A percentile compares a stretch with the other conserved stretches of the same genome.
phyloP scores from a whole-genome alignment of 139 green algal species.

The Desmodesmus armatus region DNA sequence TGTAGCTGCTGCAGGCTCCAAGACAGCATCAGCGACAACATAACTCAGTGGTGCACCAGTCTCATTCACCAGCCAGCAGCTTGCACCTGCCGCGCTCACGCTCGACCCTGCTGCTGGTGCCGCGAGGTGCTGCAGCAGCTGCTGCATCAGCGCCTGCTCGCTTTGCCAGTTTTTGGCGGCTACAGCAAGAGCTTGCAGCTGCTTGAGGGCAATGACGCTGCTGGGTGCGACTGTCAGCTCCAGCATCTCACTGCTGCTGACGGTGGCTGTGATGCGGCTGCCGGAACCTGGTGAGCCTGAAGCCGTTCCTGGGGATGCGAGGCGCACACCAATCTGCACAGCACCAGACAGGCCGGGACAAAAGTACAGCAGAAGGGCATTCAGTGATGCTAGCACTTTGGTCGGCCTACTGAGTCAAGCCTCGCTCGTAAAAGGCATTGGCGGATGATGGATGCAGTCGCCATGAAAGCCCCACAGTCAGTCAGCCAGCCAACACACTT shows the following conservation, averaged over 20 bases:
- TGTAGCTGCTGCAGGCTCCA: conserved; percentile 9
- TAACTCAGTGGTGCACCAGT: conserved; percentile 22
- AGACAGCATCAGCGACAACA: conserved; percentile 1
- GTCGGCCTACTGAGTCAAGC: too few relatives aligned
- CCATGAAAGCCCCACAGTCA: too few relatives aligned
- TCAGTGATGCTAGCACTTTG: too few relatives aligned
- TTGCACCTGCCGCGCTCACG: neutral
- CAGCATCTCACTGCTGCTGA: conserved; percentile 34
- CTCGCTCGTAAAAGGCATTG: too few relatives aligned
- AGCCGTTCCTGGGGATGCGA: neutral
- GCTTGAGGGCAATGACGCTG: conserved; percentile 13
- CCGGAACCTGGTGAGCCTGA: neutral
- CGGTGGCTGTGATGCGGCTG: neutral
- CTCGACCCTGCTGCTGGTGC: neutral
- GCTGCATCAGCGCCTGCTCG: conserved; percentile 13
- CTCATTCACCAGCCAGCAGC: conserved; percentile 39
- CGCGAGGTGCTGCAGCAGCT: conserved; percentile 9
- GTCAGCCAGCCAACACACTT: too few relatives aligned
- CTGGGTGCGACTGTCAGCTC: conserved; percentile 65
- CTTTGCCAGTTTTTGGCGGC: conserved; percentile 2
- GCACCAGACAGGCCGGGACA: too few relatives aligned
- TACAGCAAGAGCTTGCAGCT: conserved; percentile 18
- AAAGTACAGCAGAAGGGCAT: too few relatives aligned
- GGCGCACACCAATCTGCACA: too few relatives aligned
- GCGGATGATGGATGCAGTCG: too few relatives aligned